These are phyloP conservation scores for Daldinia sp. DNA, from an alignment of 2,329 filamentous ascomycete species.

Conservation along the genomic window DNA sequence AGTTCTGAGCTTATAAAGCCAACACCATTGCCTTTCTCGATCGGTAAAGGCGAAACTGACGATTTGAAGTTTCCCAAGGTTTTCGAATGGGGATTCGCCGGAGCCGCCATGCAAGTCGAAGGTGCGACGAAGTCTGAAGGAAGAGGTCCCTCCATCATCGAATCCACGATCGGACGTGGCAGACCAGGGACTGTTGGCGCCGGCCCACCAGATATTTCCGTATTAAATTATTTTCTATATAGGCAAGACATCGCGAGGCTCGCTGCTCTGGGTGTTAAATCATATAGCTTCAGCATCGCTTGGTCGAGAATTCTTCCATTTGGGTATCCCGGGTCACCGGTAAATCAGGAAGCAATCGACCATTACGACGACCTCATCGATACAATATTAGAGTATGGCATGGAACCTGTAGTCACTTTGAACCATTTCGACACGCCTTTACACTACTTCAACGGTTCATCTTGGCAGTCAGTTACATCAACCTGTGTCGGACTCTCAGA, in stretches of 20 bases:
- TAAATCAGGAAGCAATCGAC: conserved; percentile 59
- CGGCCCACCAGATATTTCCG: neutral
- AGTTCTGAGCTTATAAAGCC: conserved; percentile 64
- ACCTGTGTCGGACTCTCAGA: no score
- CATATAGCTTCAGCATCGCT: conserved; percentile 61
- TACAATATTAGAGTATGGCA: conserved; percentile 57
- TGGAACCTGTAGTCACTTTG: conserved; percentile 43
- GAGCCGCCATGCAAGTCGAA: conserved; percentile 57
- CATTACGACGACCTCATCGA: conserved; percentile 65
- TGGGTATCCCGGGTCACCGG: conserved; percentile 56
- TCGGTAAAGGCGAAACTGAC: conserved; percentile 42
- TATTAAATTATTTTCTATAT: neutral
- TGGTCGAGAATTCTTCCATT: conserved; percentile 64
- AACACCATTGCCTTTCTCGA: conserved; percentile 47
- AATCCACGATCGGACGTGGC: neutral
- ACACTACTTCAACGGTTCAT: neutral
- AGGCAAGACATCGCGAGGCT: neutral
- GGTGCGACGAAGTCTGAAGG: conserved; percentile 56
- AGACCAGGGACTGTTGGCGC: no score
- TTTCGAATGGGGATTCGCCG: conserved; percentile 59
- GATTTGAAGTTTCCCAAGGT: conserved; percentile 59
- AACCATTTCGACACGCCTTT: neutral
- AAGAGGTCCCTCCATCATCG: conserved; percentile 54
- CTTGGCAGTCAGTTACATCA: neutral
- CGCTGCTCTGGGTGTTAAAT: conserved; percentile 59